Evolutionary conservation across 805 yeast genomes (phyloP).

Genomic region (Alloascoidea hylecoeti): DNA sequence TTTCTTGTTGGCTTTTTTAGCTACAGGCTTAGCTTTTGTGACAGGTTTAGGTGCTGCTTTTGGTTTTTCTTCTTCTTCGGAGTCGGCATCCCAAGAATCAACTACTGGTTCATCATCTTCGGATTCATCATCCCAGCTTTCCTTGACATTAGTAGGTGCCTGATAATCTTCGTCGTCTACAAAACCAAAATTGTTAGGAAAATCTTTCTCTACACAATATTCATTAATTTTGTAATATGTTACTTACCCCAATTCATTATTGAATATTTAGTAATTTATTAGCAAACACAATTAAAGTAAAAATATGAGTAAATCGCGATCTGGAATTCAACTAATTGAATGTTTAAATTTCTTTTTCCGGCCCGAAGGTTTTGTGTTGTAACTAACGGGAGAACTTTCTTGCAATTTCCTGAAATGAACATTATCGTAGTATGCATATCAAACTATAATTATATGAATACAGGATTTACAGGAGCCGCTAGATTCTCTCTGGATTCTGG

Average conservation of each 20-base stretch:
- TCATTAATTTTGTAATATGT: neutral
- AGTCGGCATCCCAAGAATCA: neutral
- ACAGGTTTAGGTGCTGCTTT: neutral
- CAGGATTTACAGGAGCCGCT: no score
- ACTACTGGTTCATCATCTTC: neutral
- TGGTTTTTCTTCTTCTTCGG: slow-evolving; percentile 1
- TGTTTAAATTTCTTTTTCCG: no score
- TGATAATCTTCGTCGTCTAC: neutral
- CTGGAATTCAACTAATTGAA: no score
- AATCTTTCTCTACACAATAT: neutral
- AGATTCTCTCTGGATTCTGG: no score
- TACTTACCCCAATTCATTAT: slow-evolving; percentile 1
- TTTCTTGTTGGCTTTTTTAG: neutral
- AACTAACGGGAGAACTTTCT: no score
- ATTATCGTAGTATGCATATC: no score
- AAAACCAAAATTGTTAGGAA: neutral
- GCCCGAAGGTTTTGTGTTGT: no score
- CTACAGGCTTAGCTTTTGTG: neutral
- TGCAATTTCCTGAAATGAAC: no score
- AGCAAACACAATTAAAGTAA: no score
- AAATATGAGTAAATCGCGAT: no score
- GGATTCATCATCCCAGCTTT: slow-evolving; percentile 1
- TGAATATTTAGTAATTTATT: no score
- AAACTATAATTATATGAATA: no score
- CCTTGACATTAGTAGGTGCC: neutral